A percentile compares a stretch with the other conserved stretches of the same genome.
phyloP scores from a whole-genome alignment of 1,284 basidiomycete species.

The Trichosporon asahii region DNA sequence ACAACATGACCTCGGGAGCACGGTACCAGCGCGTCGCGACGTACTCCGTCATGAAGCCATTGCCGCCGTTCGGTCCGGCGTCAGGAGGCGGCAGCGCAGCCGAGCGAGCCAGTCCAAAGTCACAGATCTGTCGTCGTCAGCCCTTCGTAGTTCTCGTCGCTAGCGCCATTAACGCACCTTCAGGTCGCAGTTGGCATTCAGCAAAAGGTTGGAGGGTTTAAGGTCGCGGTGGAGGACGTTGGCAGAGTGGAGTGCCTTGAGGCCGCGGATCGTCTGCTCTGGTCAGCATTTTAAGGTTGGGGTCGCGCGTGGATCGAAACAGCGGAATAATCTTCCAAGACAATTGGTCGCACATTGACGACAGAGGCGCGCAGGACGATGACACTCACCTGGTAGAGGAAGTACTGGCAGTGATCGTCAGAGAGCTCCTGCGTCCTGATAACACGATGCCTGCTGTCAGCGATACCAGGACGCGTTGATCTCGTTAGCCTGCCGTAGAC shows the following conservation, averaged over 20 bases:
- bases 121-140: conserved; percentile 61
- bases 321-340: neutral
- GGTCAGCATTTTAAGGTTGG: neutral
- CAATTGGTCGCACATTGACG: neutral
- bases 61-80: conserved; percentile 69
- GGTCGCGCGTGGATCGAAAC: neutral
- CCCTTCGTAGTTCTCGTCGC: conserved; percentile 2
- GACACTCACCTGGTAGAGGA: conserved; percentile 75
- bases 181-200: conserved; percentile 93
- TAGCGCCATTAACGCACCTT: conserved; percentile 59
- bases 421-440: conserved; percentile 74
- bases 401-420: conserved; percentile 92
- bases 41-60: conserved; percentile 92
- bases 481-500: neutral
- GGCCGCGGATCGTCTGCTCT: conserved; percentile 72
- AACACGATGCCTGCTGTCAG: conserved; percentile 57
- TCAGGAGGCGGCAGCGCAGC: conserved; percentile 70
- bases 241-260: conserved; percentile 89
- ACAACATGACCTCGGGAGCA: conserved; percentile 91
- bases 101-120: conserved; percentile 86
- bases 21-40: conserved; percentile 92
- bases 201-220: conserved; percentile 84
- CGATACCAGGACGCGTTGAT: neutral
- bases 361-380: neutral
- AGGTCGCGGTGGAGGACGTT: conserved; percentile 90